These are phyloP conservation scores for Annona squamosa DNA, from an alignment of 164 flowering plant genomes.

Conservation along the genomic window DNA sequence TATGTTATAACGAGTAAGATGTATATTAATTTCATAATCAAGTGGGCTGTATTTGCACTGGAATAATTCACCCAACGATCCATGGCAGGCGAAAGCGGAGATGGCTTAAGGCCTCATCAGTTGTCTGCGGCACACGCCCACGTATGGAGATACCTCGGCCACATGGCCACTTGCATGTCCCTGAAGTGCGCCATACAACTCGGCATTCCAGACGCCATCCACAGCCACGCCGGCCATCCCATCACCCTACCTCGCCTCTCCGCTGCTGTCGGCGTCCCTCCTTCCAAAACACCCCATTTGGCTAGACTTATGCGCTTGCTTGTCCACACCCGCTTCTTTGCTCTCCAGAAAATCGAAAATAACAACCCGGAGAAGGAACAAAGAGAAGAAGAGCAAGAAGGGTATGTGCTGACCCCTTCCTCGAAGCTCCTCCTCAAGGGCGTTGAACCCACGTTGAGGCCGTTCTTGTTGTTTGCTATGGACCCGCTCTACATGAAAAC, in stretches of 20 bases:
- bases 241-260: background rate
- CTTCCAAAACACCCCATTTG: background rate
- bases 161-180: conserved; percentile 6
- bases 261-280: background rate
- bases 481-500: conserved; percentile 21
- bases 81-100: too few relatives aligned
- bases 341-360: background rate
- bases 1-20: too few relatives aligned
- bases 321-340: conserved; percentile 15
- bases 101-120: background rate
- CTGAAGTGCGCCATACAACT: conserved; percentile 10
- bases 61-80: too few relatives aligned
- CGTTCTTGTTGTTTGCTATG: conserved; percentile 15
- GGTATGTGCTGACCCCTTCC: conserved; percentile 3
- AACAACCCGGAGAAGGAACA: background rate
- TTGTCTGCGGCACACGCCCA: conserved; percentile 4
- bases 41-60: too few relatives aligned
- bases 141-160: background rate
- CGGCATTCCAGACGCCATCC: conserved; percentile 6
- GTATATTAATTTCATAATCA: too few relatives aligned
- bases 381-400: background rate
- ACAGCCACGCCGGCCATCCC: conserved; percentile 8
- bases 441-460: background rate
- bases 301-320: conserved; percentile 18
- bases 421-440: conserved; percentile 6